Percentiles rank a stretch among this genome's conserved stretches.
Evolutionary conservation across 306 rosid species (phyloP).

Genomic region (Trichosanthes truncata): DNA sequence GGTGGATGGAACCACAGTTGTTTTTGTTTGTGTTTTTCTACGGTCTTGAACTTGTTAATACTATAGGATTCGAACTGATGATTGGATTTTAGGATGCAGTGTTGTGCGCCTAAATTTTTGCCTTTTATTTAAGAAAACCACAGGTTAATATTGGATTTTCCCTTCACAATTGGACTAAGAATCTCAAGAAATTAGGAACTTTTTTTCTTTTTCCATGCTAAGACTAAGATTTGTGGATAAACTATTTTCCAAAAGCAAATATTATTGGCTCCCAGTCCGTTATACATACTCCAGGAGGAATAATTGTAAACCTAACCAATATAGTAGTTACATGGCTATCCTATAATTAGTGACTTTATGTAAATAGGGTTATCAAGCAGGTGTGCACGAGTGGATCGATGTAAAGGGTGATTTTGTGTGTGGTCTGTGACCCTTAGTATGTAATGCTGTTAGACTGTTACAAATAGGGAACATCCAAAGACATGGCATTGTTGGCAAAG

Average conservation of each 20-base stretch:
- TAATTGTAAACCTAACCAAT: not conserved
- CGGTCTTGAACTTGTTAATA: not conserved
- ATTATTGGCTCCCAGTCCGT: not conserved
- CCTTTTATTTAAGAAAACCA: not conserved
- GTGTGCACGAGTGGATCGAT: not conserved
- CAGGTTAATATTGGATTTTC: not conserved
- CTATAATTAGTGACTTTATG: not conserved
- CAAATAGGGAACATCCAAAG: not conserved
- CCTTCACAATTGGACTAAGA: not conserved
- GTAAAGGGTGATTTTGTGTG: not conserved
- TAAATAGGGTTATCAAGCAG: not conserved
- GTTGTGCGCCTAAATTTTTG: conserved; percentile 1
- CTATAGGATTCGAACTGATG: not conserved
- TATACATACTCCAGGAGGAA: not conserved
- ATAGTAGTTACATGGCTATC: not conserved
- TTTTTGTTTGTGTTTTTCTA: not conserved
- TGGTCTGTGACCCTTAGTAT: not conserved
- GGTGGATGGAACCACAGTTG: not conserved
- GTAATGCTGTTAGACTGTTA: not conserved
- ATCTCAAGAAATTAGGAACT: not conserved
- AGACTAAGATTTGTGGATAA: not conserved
- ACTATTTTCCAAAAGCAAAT: not conserved
- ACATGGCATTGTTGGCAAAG: not conserved
- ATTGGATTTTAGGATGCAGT: not conserved
- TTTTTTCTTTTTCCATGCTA: not conserved